Base-by-base conservation (phyloP, 106 monocot genomes). In the Agapanthus africanus region DNA sequence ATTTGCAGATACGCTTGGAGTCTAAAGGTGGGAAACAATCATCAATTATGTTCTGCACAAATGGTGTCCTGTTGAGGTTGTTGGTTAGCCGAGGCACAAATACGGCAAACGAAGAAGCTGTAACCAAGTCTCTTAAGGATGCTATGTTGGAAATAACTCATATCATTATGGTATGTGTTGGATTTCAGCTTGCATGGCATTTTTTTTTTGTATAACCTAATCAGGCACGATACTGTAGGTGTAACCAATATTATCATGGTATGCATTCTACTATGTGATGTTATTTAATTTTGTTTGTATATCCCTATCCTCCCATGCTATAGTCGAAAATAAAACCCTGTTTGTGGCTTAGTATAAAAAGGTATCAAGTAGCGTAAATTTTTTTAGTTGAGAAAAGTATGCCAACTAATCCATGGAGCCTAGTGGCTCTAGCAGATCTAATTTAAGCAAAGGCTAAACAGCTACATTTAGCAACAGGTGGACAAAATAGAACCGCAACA, bases 1-100 rank as follows among this genome's bases (percentile, higher is more conserved):
- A 65, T 23, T 38, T 65, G 23, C 68, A 99, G 97, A 99, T 99
- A 68, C 83, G 97, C 7, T 62, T 99, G 72, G 97, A 99, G 71
- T 78, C 97, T 1, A 90, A 87, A 79, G 97, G 97, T 68, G 97
- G 97, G 44, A 80, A 69, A 54, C 76, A 92, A 38, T 99, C 97
- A 27, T 99, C 97, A 63, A 79, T 99, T 77, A 84, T 99, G 82
- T 99, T 99, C 61, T 99, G 97, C 79, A 99, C 97, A 57, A 92
- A 99, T 78, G 97, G 97, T 4, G 52, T 99, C 77, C 77, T 99
- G 67, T 69, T 90, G 71, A 92, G 92, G 70, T 25, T 99, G 46
- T 66, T 99, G 68, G 71, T 99, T 69, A 70, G 77, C 30, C 87
- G 92, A 79, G 90, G 84, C 49, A 40, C 63, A 59, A 82, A 84